phyloP scores from a whole-genome alignment of 1,284 basidiomycete species.

The Sanghuangporus weigelae region DNA sequence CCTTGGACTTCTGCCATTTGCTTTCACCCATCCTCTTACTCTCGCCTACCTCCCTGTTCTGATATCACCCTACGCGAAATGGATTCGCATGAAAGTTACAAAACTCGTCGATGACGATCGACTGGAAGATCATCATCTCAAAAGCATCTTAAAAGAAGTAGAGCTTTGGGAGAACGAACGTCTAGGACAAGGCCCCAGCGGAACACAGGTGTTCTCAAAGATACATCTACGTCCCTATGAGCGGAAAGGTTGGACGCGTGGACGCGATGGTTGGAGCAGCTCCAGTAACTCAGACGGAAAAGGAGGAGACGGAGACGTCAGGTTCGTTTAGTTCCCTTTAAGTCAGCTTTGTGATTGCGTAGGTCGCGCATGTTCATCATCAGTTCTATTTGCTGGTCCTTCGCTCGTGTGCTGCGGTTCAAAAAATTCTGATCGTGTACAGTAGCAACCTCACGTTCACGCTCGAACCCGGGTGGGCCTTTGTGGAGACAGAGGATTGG shows the following conservation, averaged over 20 bases:
- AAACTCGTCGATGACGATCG: constrained; percentile 57
- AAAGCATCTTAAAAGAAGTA: constrained; percentile 54
- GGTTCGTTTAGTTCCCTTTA: constrained; percentile 38
- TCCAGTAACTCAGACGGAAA: constrained; percentile 36
- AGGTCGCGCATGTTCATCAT: background rate
- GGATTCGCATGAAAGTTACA: constrained; percentile 28
- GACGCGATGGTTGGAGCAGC: constrained; percentile 67
- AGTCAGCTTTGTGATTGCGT: background rate
- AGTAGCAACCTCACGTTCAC: constrained; percentile 77
- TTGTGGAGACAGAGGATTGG: constrained; percentile 73
- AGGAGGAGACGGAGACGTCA: constrained; percentile 37
- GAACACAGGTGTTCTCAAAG: constrained; percentile 50
- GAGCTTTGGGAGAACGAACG: constrained; percentile 78
- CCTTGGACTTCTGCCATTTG: constrained; percentile 48
- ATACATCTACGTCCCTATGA: constrained; percentile 48
- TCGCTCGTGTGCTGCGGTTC: too few relatives aligned
- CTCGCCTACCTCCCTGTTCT: constrained; percentile 29
- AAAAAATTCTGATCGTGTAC: constrained; percentile 1
- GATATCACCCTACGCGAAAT: constrained; percentile 22
- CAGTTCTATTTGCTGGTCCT: too few relatives aligned
- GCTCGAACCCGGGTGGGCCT: constrained; percentile 62
- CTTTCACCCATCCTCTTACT: constrained; percentile 47
- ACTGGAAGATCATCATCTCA: constrained; percentile 59
- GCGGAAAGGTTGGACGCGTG: constrained; percentile 61
- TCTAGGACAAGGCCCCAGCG: constrained; percentile 28